phyloP scores from a whole-genome alignment of 1,284 basidiomycete genomes.

The Entoloma clypeatum region DNA sequence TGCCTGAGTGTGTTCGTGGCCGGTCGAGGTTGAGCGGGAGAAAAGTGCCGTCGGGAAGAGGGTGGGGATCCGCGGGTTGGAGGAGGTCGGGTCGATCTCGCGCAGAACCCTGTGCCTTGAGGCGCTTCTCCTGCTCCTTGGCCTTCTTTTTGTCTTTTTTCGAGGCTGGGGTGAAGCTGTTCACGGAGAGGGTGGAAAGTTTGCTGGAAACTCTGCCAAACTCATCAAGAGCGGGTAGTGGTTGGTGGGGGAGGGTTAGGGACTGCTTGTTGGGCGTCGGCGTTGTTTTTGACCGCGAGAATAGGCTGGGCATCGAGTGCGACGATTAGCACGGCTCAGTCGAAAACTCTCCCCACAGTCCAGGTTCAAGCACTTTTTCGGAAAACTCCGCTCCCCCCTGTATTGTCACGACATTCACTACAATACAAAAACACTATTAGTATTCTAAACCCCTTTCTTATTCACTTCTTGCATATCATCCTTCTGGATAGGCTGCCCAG shows the following conservation, averaged over 20 bases:
- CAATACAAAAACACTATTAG: too few species aligned
- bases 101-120: conserved; percentile 37
- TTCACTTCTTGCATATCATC: too few species aligned
- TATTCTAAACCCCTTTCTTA: too few species aligned
- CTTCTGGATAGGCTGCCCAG: too few species aligned
- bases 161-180: conserved; percentile 21
- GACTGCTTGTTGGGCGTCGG: conserved; percentile 34
- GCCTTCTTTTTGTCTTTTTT: conserved; percentile 57
- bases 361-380: conserved; percentile 4
- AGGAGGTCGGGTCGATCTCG: conserved; percentile 28
- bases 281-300: conserved; percentile 38
- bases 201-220: conserved; percentile 59
- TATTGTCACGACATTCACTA: too few species aligned
- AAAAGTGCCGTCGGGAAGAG: conserved; percentile 62
- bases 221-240: conserved; percentile 49
- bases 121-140: conserved; percentile 37
- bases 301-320: conserved; percentile 39
- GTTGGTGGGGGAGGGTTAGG: conserved; percentile 19
- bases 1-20: conserved; percentile 35
- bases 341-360: too few species aligned
- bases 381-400: conserved; percentile 13
- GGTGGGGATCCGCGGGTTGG: conserved; percentile 29
- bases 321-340: conserved; percentile 25
- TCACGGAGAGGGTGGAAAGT: conserved; percentile 32
- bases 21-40: conserved; percentile 54